These are phyloP conservation scores for Paramyrothecium sp. DNA, from an alignment of 2,329 filamentous ascomycete species.

Conservation along the genomic window DNA sequence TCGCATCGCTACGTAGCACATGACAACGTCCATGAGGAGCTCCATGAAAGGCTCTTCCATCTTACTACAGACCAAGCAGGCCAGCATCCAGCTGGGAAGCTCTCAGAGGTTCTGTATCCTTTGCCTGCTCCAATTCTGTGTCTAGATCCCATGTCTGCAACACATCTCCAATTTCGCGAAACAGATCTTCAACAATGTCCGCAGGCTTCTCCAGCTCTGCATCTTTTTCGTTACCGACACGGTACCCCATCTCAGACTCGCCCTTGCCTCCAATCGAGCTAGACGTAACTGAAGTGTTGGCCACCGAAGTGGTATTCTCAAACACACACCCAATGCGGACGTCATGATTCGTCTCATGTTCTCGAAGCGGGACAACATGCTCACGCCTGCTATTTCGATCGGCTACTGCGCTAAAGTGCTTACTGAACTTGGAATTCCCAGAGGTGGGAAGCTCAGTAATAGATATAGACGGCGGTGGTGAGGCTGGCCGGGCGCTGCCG, in stretches of 20 bases:
- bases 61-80: slow-evolving; percentile 24
- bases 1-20: not conserved
- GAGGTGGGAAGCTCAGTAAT: slow-evolving; percentile 31
- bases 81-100: slow-evolving; percentile 4
- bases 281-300: not conserved
- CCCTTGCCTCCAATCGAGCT: not conserved
- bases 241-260: slow-evolving; percentile 5
- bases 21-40: not conserved
- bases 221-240: slow-evolving; percentile 5
- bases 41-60: not conserved
- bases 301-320: slow-evolving; percentile 17
- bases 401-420: slow-evolving; percentile 48
- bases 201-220: slow-evolving; percentile 26
- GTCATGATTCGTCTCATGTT: slow-evolving; percentile 32
- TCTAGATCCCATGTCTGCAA: slow-evolving; percentile 32
- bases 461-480: slow-evolving; percentile 41
- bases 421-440: slow-evolving; percentile 37
- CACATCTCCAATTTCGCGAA: slow-evolving; percentile 33
- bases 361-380: slow-evolving; percentile 37
- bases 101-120: slow-evolving; percentile 12
- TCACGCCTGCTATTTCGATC: slow-evolving; percentile 27
- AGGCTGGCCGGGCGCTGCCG: slow-evolving; percentile 26
- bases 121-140: slow-evolving; percentile 29
- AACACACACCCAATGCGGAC: not conserved
- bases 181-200: slow-evolving; percentile 34